phyloP scores from a whole-genome alignment of 805 yeast species.

The Zygosaccharomyces pseudorouxii region DNA sequence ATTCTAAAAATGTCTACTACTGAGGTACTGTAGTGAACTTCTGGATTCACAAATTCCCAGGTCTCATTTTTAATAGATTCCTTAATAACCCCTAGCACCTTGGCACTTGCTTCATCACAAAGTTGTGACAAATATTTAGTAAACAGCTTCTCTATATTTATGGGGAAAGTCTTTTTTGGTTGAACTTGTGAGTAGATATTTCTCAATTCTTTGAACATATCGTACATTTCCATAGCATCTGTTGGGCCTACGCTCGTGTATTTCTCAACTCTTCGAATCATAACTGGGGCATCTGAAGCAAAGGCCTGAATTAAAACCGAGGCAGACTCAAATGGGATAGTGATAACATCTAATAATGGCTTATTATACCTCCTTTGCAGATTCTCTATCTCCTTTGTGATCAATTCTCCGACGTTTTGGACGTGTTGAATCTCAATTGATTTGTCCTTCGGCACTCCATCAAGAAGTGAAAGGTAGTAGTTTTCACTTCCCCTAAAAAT shows the following conservation, averaged over 20 bases:
- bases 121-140: constrained; percentile 42
- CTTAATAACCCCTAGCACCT: constrained; percentile 45
- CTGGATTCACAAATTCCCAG: constrained; percentile 49
- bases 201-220: constrained; percentile 48
- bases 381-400: constrained; percentile 45
- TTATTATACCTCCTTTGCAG: constrained; percentile 56
- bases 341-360: constrained; percentile 56
- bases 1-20: constrained; percentile 64
- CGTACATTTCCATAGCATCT: constrained; percentile 56
- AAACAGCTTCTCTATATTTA: constrained; percentile 55
- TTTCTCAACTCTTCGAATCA: constrained; percentile 47
- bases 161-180: constrained; percentile 40
- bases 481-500: constrained; percentile 41
- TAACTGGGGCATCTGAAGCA: constrained; percentile 49
- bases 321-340: constrained; percentile 48
- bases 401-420: constrained; percentile 49
- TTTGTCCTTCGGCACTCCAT: constrained; percentile 55
- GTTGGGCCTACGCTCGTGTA: constrained; percentile 42
- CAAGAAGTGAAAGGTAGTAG: constrained; percentile 41
- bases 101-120: constrained; percentile 42
- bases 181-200: constrained; percentile 47
- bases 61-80: constrained; percentile 56
- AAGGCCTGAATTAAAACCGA: constrained; percentile 48
- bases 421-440: constrained; percentile 52
- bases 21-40: constrained; percentile 49